Percentiles rank a stretch among this genome's conserved stretches.
Conservation (phyloP, 179 eudicot species). For the Vitellaria paradoxa region DNA sequence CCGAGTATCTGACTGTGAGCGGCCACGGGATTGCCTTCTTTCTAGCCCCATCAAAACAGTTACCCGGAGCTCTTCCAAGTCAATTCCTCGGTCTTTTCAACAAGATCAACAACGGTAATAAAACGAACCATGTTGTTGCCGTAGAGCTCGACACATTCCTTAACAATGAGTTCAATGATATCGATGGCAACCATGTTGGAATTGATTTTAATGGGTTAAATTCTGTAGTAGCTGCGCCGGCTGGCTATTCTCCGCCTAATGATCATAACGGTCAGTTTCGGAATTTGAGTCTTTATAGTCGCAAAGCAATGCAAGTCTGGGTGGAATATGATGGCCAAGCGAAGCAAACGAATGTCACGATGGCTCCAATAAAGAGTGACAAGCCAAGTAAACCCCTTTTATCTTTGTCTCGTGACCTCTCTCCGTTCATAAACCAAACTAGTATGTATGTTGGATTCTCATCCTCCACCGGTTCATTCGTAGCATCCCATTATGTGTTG, state of each 20-base stretch:
- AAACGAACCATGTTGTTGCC: too few relatives aligned
- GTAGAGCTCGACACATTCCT: too few relatives aligned
- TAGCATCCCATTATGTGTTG: constrained; percentile 15
- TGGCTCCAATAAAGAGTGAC: constrained; percentile 18
- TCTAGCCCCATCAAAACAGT: too few relatives aligned
- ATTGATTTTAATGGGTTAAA: constrained; percentile 28
- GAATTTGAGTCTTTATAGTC: constrained; percentile 20
- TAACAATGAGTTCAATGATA: too few relatives aligned
- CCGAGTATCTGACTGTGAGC: too few relatives aligned
- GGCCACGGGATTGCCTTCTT: too few relatives aligned
- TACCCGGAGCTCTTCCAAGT: constrained; percentile 20
- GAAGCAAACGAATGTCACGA: constrained; percentile 24
- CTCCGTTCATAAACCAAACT: constrained; percentile 10
- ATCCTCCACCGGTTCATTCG: constrained; percentile 19
- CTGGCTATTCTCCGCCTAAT: constrained; percentile 31
- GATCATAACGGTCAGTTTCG: constrained; percentile 2
- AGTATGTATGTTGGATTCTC: constrained; percentile 37
- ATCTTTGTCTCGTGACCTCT: too few relatives aligned
- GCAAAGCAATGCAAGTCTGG: constrained; percentile 14
- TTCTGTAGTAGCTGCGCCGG: constrained; percentile 16
- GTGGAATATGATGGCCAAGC: too few relatives aligned
- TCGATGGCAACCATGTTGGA: constrained; percentile 32
- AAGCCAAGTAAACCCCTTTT: too few relatives aligned
- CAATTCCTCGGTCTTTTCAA: constrained; percentile 36
- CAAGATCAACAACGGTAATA: constrained; percentile 21